phyloP scores from a whole-genome alignment of 805 yeast genomes.

The Kodamaea kaohsiungensis region DNA sequence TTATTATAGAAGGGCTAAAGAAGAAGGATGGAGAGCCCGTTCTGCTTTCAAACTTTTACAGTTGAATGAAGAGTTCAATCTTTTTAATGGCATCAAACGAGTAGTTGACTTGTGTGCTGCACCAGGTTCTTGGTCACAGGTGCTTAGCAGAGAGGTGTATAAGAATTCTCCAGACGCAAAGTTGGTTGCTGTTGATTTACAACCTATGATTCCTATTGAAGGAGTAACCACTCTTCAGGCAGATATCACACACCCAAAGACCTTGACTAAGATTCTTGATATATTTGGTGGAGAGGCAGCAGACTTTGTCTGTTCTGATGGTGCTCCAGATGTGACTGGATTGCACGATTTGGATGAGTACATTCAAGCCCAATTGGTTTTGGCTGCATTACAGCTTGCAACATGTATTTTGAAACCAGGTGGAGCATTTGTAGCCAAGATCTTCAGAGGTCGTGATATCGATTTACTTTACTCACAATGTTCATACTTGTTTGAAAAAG shows the following conservation, averaged over 20 bases:
- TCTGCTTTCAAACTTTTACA: conserved; percentile 94
- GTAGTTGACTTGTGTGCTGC: conserved; percentile 99
- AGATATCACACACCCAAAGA: conserved; percentile 94
- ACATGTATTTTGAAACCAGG: conserved; percentile 87
- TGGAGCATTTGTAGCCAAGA: conserved; percentile 93
- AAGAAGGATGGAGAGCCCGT: conserved; percentile 96
- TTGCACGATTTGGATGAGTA: conserved; percentile 95
- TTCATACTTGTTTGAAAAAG: conserved; percentile 79
- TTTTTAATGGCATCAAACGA: conserved; percentile 69
- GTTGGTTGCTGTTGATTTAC: conserved; percentile 93
- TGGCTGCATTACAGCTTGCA: conserved; percentile 89
- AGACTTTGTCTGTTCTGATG: conserved; percentile 94
- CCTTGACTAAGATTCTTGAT: conserved; percentile 71
- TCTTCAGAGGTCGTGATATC: conserved; percentile 94
- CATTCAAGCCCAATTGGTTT: conserved; percentile 89
- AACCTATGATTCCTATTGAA: conserved; percentile 96
- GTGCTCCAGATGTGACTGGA: conserved; percentile 99
- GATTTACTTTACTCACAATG: conserved; percentile 92
- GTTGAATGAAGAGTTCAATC: conserved; percentile 84
- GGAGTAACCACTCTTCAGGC: conserved; percentile 92
- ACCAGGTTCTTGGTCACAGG: conserved; percentile 99
- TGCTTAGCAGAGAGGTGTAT: conserved; percentile 69
- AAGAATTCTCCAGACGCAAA: conserved; percentile 52
- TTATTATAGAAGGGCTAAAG: conserved; percentile 91
- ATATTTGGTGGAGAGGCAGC: conserved; percentile 91